Conservation (phyloP, 805 yeast genomes). For the Kluyveromyces lactis region DNA sequence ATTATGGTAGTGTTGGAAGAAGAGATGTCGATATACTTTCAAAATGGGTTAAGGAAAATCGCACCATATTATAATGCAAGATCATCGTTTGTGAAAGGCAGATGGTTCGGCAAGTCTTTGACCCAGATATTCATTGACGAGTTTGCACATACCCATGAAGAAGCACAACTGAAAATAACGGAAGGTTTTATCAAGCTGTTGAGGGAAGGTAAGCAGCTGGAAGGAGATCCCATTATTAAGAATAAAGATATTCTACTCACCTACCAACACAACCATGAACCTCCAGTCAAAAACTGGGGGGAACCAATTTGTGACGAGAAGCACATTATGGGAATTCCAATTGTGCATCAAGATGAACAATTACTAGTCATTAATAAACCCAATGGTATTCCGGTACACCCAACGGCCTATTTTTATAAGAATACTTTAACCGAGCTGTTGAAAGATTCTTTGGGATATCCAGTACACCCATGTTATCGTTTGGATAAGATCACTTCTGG, state of each 20-base stretch:
- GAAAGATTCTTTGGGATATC: conserved; percentile 42
- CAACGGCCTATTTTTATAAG: conserved; percentile 75
- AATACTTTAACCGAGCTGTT: conserved; percentile 67
- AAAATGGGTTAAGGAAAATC: conserved; percentile 33
- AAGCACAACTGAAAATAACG: conserved; percentile 14
- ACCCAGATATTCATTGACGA: conserved; percentile 34
- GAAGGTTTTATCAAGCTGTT: conserved; percentile 15
- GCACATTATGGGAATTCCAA: conserved; percentile 39
- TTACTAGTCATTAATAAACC: conserved; percentile 88
- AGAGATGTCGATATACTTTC: conserved; percentile 9
- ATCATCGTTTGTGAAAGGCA: conserved; percentile 34
- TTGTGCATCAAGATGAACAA: conserved; percentile 64
- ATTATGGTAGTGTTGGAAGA: not conserved
- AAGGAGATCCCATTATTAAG: conserved; percentile 15
- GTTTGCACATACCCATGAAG: conserved; percentile 25
- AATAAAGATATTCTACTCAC: conserved; percentile 23
- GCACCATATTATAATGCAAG: conserved; percentile 35
- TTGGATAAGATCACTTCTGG: conserved; percentile 91
- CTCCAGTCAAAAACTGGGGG: conserved; percentile 51
- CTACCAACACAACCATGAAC: conserved; percentile 74
- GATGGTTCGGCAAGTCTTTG: conserved; percentile 35
- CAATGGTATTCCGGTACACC: conserved; percentile 89
- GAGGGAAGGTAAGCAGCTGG: conserved; percentile 12
- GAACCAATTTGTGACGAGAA: conserved; percentile 10
- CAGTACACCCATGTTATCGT: conserved; percentile 77